These are phyloP conservation scores for Amphichorda felina DNA, from an alignment of 2,329 filamentous ascomycete genomes.

Conservation along the genomic window DNA sequence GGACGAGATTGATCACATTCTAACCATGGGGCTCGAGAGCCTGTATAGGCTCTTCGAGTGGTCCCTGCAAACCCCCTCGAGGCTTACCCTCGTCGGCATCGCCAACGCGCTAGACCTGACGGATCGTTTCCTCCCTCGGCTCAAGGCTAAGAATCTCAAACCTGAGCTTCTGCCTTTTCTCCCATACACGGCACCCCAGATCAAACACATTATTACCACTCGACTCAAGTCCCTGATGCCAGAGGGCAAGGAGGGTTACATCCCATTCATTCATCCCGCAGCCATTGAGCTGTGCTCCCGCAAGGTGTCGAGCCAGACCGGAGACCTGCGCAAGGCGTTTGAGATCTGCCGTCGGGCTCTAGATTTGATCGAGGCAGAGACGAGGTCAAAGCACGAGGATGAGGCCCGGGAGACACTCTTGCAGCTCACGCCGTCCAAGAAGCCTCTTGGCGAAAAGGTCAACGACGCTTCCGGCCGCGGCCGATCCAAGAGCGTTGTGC, in stretches of 20 bases:
- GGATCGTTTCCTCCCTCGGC: constrained; percentile 82
- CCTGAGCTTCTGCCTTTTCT: constrained; percentile 84
- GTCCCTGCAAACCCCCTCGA: constrained; percentile 73
- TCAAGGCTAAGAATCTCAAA: constrained; percentile 87
- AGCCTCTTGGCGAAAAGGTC: constrained; percentile 67
- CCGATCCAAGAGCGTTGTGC: constrained; percentile 26
- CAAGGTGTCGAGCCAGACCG: constrained; percentile 89
- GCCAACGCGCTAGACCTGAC: constrained; percentile 94
- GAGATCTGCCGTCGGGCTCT: constrained; percentile 85
- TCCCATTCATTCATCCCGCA: constrained; percentile 87
- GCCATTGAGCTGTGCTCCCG: constrained; percentile 90
- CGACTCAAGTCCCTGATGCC: constrained; percentile 69
- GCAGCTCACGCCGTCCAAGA: constrained; percentile 58
- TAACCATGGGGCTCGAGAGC: constrained; percentile 79
- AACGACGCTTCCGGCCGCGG: constrained; percentile 43
- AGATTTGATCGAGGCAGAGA: constrained; percentile 80
- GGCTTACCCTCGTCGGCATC: constrained; percentile 78
- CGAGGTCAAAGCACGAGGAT: constrained; percentile 59
- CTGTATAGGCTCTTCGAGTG: constrained; percentile 94
- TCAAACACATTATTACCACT: constrained; percentile 74
- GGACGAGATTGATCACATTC: constrained; percentile 90
- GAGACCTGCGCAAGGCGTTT: constrained; percentile 89
- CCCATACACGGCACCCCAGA: constrained; percentile 79
- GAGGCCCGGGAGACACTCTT: constrained; percentile 43
- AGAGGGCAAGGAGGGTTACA: constrained; percentile 41